A percentile compares a stretch with the other conserved stretches of the same genome.
These are phyloP conservation scores for Saccharomyces mikatae DNA, from an alignment of 805 yeast genomes.

Conservation along the genomic window DNA sequence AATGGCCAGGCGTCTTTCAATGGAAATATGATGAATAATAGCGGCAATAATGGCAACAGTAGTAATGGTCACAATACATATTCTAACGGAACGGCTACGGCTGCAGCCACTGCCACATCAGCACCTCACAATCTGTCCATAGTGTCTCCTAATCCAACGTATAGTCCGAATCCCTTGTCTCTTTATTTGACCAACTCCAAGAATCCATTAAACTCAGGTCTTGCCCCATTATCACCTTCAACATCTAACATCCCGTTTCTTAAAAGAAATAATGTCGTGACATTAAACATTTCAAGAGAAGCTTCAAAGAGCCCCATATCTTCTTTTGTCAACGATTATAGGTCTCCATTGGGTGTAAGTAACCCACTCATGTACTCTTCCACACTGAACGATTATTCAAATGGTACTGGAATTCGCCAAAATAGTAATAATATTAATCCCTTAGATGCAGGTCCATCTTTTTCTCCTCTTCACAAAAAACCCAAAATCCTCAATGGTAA, in stretches of 20 bases:
- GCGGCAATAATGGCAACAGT: neutral
- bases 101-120: neutral
- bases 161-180: slow-evolving; percentile 17
- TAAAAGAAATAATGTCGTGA: slow-evolving; percentile 19
- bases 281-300: slow-evolving; percentile 21
- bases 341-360: slow-evolving; percentile 17
- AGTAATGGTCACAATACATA: neutral
- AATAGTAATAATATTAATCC: neutral
- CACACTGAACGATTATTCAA: slow-evolving; percentile 5
- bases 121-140: slow-evolving; percentile 6
- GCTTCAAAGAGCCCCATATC: slow-evolving; percentile 22
- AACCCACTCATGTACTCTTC: slow-evolving; percentile 15
- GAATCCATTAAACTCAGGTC: neutral
- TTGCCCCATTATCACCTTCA: slow-evolving; percentile 2
- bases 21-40: neutral
- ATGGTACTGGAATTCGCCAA: slow-evolving; percentile 6
- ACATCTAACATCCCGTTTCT: slow-evolving; percentile 20
- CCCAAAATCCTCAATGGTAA: neutral
- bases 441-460: neutral
- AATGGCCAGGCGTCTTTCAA: neutral
- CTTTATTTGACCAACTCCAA: slow-evolving; percentile 2
- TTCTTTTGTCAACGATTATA: slow-evolving; percentile 14
- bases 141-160: slow-evolving; percentile 20
- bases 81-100: neutral
- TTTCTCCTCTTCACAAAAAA: neutral